phyloP scores from a whole-genome alignment of 208 protist species.

The Leishmania major region DNA sequence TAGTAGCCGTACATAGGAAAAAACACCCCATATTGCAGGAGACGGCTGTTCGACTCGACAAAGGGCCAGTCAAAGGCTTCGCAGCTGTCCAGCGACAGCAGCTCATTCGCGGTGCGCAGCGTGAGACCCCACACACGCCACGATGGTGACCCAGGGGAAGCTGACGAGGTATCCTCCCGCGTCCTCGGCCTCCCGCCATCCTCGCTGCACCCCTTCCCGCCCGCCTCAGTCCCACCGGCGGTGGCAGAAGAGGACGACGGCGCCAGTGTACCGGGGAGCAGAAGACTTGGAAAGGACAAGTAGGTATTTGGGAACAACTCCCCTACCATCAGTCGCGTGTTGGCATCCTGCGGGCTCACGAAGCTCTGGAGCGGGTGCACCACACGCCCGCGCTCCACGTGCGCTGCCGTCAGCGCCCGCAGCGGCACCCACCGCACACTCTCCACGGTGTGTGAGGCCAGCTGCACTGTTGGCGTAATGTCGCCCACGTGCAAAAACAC shows the following conservation, averaged over 20 bases:
- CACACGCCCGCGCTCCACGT: conserved; percentile 39
- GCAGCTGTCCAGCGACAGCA: conserved; percentile 58
- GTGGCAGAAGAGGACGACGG: background rate
- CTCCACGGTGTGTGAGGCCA: conserved; percentile 58
- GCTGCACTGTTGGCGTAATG: conserved; percentile 53
- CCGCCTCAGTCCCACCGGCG: background rate
- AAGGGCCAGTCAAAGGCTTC: conserved; percentile 71
- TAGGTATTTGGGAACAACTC: conserved; percentile 56
- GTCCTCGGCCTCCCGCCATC: background rate
- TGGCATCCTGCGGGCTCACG: conserved; percentile 44
- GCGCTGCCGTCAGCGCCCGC: conserved; percentile 21
- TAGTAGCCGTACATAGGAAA: conserved; percentile 75
- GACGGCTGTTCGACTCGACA: conserved; percentile 49
- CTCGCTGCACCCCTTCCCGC: background rate
- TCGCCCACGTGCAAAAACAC: conserved; percentile 79
- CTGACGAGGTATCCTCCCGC: background rate
- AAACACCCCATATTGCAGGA: conserved; percentile 54
- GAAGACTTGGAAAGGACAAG: conserved; percentile 57
- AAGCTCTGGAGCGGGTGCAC: conserved; percentile 59
- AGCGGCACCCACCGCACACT: conserved; percentile 72
- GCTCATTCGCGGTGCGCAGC: conserved; percentile 56
- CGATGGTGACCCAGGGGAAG: background rate
- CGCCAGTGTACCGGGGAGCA: conserved; percentile 18
- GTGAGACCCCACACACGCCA: conserved; percentile 78
- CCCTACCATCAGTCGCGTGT: conserved; percentile 44